phyloP scores from a whole-genome alignment of 495 filamentous ascomycete species.

The Acidiella bohemica region DNA sequence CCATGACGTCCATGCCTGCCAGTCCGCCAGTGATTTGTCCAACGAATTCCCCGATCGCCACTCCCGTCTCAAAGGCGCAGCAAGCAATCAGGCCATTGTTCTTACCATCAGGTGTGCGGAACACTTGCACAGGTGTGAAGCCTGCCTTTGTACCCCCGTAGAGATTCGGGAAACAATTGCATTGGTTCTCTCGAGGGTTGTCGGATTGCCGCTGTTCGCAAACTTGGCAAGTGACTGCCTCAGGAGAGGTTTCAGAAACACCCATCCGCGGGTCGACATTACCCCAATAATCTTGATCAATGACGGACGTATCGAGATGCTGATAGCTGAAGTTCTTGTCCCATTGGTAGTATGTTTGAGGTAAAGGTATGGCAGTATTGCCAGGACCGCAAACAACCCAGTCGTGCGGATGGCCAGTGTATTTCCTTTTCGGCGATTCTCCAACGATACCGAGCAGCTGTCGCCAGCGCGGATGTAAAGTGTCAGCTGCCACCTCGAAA shows the following conservation, averaged over 20 bases:
- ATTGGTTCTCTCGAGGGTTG: constrained; percentile 19
- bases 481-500: constrained; percentile 28
- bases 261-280: constrained; percentile 21
- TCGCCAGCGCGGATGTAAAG: constrained; percentile 27
- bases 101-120: constrained; percentile 21
- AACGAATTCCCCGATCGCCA: constrained; percentile 26
- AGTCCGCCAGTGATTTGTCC: constrained; percentile 23
- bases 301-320: constrained; percentile 21
- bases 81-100: constrained; percentile 23
- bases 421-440: constrained; percentile 12
- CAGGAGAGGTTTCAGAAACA: neutral
- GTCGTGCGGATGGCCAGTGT: constrained; percentile 25
- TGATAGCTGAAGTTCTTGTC: constrained; percentile 20
- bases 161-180: constrained; percentile 22
- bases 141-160: constrained; percentile 16
- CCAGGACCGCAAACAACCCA: constrained; percentile 19
- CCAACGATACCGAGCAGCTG: constrained; percentile 19
- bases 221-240: constrained; percentile 14
- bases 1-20: constrained; percentile 30
- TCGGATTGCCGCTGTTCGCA: constrained; percentile 24
- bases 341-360: constrained; percentile 23
- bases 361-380: constrained; percentile 20
- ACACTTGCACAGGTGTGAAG: constrained; percentile 20
- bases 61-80: constrained; percentile 20
- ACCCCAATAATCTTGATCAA: constrained; percentile 24